phyloP scores from a whole-genome alignment of 2,329 filamentous ascomycete genomes.

The Nemania serpens region DNA sequence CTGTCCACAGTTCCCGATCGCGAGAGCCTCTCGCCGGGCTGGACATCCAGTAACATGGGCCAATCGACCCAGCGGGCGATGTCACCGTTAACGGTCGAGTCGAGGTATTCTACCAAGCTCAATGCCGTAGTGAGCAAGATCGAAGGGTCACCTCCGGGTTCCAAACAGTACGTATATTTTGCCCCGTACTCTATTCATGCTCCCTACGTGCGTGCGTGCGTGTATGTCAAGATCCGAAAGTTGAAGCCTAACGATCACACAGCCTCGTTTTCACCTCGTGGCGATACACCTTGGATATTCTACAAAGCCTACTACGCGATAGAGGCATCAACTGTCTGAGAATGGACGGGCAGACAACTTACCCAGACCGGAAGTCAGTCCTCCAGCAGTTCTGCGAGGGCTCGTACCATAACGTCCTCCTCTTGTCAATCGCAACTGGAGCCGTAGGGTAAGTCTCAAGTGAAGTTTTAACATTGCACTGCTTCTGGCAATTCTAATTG shows the following conservation, averaged over 20 bases:
- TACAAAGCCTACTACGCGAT: not conserved
- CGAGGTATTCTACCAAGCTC: conserved; percentile 5
- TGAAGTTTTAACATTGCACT: no score
- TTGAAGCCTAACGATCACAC: not conserved
- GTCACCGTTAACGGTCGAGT: not conserved
- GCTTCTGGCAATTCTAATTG: no score
- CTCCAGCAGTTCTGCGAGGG: conserved; percentile 20
- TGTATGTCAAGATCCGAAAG: no score
- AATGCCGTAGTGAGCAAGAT: conserved; percentile 8
- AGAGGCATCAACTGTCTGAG: not conserved
- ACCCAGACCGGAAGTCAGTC: not conserved
- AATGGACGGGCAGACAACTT: not conserved
- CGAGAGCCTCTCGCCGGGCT: no score
- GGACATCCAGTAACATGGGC: no score
- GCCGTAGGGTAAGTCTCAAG: conserved; percentile 37
- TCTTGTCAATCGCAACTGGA: conserved; percentile 39
- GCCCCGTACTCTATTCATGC: no score
- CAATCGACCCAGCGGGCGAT: not conserved
- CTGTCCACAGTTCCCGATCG: not conserved
- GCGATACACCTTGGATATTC: not conserved
- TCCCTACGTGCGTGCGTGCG: no score
- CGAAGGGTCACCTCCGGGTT: not conserved
- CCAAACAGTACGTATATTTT: conserved; percentile 7
- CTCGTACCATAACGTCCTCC: conserved; percentile 33
- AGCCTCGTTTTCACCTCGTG: conserved; percentile 15